Conservation (phyloP, 208 protist species). For the Acanthamoeba triangularis region DNA sequence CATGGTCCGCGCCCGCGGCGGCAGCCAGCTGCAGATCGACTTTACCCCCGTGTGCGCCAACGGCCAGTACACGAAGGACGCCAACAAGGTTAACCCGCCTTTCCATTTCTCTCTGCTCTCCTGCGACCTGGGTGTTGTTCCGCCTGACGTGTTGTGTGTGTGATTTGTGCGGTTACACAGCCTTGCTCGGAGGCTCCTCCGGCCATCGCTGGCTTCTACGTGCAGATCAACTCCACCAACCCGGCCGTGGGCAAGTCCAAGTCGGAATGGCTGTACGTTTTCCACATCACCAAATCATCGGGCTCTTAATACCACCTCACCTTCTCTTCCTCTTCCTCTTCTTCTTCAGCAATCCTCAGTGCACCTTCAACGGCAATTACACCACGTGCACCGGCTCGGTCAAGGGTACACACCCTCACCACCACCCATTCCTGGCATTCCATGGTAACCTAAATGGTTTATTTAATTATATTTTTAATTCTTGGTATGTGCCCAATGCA, state of each 20-base stretch:
- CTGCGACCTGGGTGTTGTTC: not conserved
- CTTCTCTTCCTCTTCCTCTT: not conserved
- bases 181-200: not conserved
- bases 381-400: not conserved
- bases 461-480: no score
- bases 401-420: not conserved
- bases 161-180: not conserved
- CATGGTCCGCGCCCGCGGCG: not conserved
- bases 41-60: constrained; percentile 6
- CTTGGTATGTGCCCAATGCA: not conserved
- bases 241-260: not conserved
- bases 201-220: not conserved
- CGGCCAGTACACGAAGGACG: not conserved
- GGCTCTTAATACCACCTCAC: no score
- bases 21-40: not conserved
- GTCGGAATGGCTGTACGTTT: not conserved
- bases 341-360: not conserved
- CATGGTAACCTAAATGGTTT: no score
- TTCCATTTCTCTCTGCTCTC: not conserved
- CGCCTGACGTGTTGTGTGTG: no score
- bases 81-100: not conserved
- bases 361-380: not conserved
- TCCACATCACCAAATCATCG: not conserved
- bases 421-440: no score
- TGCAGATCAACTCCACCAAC: not conserved